A percentile compares a stretch with the other conserved stretches of the same genome.
These are phyloP conservation scores for Entelexis paramagnoliae DNA, from an alignment of 1,139 yeast genomes.

Conservation along the genomic window DNA sequence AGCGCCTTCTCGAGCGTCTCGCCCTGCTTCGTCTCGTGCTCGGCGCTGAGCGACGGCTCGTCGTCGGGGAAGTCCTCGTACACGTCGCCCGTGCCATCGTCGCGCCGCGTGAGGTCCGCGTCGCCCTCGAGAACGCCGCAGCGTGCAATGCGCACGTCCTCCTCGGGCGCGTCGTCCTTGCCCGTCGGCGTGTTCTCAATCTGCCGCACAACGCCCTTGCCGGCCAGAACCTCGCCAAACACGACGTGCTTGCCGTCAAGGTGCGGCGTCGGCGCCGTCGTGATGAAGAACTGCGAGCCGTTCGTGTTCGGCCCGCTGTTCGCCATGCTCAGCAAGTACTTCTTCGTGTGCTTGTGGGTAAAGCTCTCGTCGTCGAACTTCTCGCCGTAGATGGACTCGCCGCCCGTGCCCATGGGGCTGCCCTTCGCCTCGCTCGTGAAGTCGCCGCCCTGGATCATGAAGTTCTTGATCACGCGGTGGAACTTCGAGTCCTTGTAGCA, in stretches of 20 bases:
- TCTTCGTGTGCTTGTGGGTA: slow-evolving; percentile 61
- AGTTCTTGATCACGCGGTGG: slow-evolving; percentile 79
- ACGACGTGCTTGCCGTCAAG: slow-evolving; percentile 94
- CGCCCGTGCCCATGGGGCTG: slow-evolving; percentile 60
- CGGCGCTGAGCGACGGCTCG: slow-evolving; percentile 37
- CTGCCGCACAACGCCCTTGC: slow-evolving; percentile 68
- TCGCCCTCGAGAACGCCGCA: slow-evolving; percentile 64
- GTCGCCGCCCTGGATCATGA: slow-evolving; percentile 97
- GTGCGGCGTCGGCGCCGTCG: slow-evolving; percentile 73
- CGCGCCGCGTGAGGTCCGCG: slow-evolving; percentile 27
- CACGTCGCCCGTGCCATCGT: slow-evolving; percentile 70
- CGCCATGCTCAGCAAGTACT: slow-evolving; percentile 90
- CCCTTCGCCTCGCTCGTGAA: slow-evolving; percentile 58
- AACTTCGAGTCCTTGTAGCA: slow-evolving; percentile 69
- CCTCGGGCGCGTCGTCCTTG: slow-evolving; percentile 50
- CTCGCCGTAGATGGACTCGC: slow-evolving; percentile 90
- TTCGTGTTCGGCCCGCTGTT: slow-evolving; percentile 92
- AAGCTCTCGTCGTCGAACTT: slow-evolving; percentile 93
- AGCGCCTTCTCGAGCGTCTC: slow-evolving; percentile 51
- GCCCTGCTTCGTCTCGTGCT: slow-evolving; percentile 31
- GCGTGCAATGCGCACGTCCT: slow-evolving; percentile 54
- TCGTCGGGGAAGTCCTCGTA: slow-evolving; percentile 69
- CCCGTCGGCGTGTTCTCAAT: slow-evolving; percentile 64
- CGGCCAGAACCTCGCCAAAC: slow-evolving; percentile 78
- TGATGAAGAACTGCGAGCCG: slow-evolving; percentile 88